These are phyloP conservation scores for Cercospora zeina DNA, from an alignment of 2,329 filamentous ascomycete species.

Conservation along the genomic window DNA sequence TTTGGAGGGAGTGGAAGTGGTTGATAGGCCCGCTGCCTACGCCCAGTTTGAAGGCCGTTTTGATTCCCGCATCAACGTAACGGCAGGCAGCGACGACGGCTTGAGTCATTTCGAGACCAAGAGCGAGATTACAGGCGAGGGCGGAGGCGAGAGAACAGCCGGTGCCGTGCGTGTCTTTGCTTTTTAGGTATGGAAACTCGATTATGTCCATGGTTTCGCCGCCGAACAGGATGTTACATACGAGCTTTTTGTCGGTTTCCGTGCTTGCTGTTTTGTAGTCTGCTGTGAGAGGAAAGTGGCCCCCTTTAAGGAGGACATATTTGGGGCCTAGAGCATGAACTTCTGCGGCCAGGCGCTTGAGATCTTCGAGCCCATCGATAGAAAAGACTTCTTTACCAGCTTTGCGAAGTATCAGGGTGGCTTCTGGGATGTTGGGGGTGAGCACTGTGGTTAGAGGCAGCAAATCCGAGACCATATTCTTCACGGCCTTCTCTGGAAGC, in stretches of 20 bases:
- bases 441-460: constrained; percentile 67
- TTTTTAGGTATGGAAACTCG: constrained; percentile 68
- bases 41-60: constrained; percentile 62
- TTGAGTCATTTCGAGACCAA: constrained; percentile 56
- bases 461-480: constrained; percentile 59
- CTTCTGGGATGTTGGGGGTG: constrained; percentile 78
- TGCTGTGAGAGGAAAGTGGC: constrained; percentile 75
- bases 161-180: constrained; percentile 87
- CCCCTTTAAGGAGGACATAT: constrained; percentile 86
- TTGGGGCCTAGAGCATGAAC: constrained; percentile 70
- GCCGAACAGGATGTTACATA: constrained; percentile 77
- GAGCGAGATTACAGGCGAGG: constrained; percentile 71
- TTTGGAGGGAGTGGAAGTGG: constrained; percentile 72
- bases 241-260: constrained; percentile 61
- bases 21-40: constrained; percentile 71
- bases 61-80: constrained; percentile 72
- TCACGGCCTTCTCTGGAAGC: constrained; percentile 64
- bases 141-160: constrained; percentile 90
- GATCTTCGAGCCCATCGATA: constrained; percentile 61
- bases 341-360: constrained; percentile 67
- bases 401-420: constrained; percentile 62
- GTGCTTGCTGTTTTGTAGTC: constrained; percentile 60
- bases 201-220: constrained; percentile 60
- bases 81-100: constrained; percentile 68
- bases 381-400: constrained; percentile 49